These are phyloP conservation scores for Carex littledalei DNA, from an alignment of 176 grass and related monocot genomes.

Conservation along the genomic window DNA sequence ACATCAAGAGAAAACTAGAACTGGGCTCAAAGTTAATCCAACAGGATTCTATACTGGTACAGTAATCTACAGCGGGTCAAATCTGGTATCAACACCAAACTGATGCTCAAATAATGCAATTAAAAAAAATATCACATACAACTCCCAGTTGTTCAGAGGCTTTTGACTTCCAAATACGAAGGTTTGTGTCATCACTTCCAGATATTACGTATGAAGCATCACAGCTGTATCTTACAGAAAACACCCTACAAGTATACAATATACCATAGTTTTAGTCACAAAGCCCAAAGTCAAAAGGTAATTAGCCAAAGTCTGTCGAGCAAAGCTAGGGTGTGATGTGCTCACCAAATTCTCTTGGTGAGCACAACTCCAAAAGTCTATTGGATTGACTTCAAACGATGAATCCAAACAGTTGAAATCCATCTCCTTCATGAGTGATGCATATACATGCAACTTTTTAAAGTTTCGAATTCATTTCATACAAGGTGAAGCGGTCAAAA, in stretches of 20 bases:
- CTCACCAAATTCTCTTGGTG: no score
- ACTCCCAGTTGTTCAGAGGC: slow-evolving; percentile 92
- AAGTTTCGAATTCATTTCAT: no score
- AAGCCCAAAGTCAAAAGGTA: background rate
- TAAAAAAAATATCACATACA: slow-evolving; percentile 41
- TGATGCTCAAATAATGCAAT: background rate
- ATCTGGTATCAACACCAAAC: background rate
- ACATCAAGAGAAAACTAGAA: background rate
- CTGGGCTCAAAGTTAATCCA: background rate
- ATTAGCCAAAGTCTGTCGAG: background rate
- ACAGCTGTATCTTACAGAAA: slow-evolving; percentile 87
- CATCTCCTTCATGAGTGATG: no score
- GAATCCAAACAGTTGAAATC: no score
- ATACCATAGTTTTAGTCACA: background rate
- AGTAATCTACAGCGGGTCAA: background rate
- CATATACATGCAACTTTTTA: no score
- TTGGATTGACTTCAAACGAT: no score
- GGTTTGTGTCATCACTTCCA: slow-evolving; percentile 98
- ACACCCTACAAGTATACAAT: slow-evolving; percentile 54
- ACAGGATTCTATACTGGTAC: background rate
- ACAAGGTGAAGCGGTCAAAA: no score
- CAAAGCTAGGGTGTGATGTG: no score
- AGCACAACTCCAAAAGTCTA: no score
- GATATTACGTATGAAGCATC: slow-evolving; percentile 89
- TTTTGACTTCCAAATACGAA: slow-evolving; percentile 86